These are phyloP conservation scores for Fusarium nygamai DNA, from an alignment of 2,329 filamentous ascomycete species.

Conservation along the genomic window DNA sequence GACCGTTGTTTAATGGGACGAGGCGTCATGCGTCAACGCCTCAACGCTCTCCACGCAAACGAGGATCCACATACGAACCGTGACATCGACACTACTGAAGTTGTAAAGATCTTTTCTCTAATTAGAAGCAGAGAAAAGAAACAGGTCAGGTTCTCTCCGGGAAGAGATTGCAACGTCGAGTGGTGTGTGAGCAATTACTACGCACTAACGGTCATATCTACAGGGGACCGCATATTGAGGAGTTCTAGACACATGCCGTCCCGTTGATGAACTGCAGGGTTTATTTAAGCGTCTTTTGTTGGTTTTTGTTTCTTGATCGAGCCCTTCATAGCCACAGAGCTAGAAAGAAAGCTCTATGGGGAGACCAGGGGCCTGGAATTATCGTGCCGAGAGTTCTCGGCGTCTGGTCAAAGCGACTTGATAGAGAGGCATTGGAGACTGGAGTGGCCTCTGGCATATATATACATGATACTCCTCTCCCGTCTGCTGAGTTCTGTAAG, in stretches of 20 bases:
- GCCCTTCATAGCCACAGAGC: background rate
- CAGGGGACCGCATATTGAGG: constrained; percentile 1
- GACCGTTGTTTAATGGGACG: background rate
- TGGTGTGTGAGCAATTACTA: constrained; percentile 1
- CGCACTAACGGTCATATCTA: background rate
- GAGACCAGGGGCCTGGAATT: constrained; percentile 24
- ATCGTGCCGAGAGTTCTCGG: constrained; percentile 32
- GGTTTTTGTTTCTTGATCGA: background rate
- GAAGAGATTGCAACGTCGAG: constrained; percentile 3
- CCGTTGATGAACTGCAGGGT: constrained; percentile 7
- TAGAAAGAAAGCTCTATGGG: constrained; percentile 1
- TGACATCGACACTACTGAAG: background rate
- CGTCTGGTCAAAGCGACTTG: background rate
- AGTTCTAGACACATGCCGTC: constrained; percentile 19
- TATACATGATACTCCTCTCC: constrained; percentile 4
- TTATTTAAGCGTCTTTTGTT: constrained; percentile 2
- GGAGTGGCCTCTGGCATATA: background rate
- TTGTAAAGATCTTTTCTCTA: background rate
- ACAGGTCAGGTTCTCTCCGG: background rate
- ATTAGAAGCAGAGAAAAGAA: background rate
- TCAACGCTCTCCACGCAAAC: constrained; percentile 15
- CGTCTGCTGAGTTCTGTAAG: background rate
- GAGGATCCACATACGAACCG: constrained; percentile 1
- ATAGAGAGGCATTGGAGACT: background rate
- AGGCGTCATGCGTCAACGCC: constrained; percentile 27